phyloP scores from a whole-genome alignment of 176 grass and related monocot genomes.

The Panicum miliaceum region DNA sequence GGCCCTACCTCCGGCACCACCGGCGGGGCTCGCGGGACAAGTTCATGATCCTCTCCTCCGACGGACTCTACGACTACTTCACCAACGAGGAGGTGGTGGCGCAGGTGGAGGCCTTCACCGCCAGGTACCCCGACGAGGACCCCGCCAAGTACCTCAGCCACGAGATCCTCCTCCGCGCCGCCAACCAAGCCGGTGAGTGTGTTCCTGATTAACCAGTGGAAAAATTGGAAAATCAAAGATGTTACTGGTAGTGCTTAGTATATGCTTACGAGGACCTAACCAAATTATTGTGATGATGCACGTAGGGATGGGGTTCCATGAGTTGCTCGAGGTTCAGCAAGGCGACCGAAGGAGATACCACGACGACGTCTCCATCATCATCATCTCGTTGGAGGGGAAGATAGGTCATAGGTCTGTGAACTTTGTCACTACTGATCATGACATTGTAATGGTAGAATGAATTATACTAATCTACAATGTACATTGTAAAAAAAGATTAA shows the following conservation, averaged over 20 bases:
- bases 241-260: not conserved
- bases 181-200: slow-evolving; percentile 64
- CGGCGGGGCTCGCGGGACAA: slow-evolving; percentile 38
- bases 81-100: slow-evolving; percentile 75
- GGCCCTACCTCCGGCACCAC: slow-evolving; percentile 70
- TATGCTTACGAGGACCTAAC: not conserved
- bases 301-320: slow-evolving; percentile 71
- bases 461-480: not conserved
- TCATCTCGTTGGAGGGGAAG: slow-evolving; percentile 81
- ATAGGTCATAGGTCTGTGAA: slow-evolving; percentile 56
- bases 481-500: not conserved
- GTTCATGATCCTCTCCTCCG: slow-evolving; percentile 85
- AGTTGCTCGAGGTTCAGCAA: slow-evolving; percentile 69
- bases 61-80: slow-evolving; percentile 94
- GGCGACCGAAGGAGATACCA: slow-evolving; percentile 74
- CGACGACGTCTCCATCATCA: slow-evolving; percentile 89
- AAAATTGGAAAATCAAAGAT: too few relatives aligned
- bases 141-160: slow-evolving; percentile 80
- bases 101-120: slow-evolving; percentile 61
- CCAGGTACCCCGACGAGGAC: slow-evolving; percentile 65
- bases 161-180: slow-evolving; percentile 72
- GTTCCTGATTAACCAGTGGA: not conserved
- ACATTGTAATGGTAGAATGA: not conserved
- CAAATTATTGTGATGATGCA: not conserved
- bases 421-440: not conserved